Evolutionary conservation across 2,329 filamentous ascomycete genomes (phyloP).

Genomic region (Trichoderma simmonsii): DNA sequence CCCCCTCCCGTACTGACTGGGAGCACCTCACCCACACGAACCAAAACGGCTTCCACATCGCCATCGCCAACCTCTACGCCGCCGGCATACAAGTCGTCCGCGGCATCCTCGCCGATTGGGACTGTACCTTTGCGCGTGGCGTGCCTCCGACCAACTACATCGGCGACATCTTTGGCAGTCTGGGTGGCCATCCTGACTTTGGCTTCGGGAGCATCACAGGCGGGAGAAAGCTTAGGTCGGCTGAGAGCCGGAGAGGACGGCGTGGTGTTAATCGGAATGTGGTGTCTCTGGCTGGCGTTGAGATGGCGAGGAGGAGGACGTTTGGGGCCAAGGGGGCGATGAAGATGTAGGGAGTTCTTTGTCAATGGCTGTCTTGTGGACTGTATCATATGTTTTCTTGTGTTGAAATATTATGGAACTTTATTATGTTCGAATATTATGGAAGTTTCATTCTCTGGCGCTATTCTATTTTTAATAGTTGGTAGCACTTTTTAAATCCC

Average conservation of each 20-base stretch:
- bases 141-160: conserved; percentile 62
- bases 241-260: background rate
- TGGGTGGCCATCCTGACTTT: conserved; percentile 65
- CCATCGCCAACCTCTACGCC: conserved; percentile 63
- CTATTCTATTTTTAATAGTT: background rate
- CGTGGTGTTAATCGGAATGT: background rate
- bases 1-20: conserved; percentile 51
- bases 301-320: conserved; percentile 29
- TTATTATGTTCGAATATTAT: background rate
- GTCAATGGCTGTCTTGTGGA: too few species aligned
- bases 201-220: conserved; percentile 50
- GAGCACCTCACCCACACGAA: conserved; percentile 59
- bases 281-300: conserved; percentile 25
- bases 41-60: conserved; percentile 62
- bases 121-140: conserved; percentile 54
- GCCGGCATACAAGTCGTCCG: conserved; percentile 63
- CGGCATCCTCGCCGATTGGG: conserved; percentile 62
- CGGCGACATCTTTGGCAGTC: conserved; percentile 67
- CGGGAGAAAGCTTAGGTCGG: conserved; percentile 32
- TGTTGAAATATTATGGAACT: background rate
- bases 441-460: background rate
- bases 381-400: background rate
- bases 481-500: background rate
- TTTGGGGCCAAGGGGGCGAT: conserved; percentile 26
- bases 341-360: conserved; percentile 21